Evolutionary conservation across 352 stramenopile genomes (phyloP).

Genomic region (Pythium utonaiense): DNA sequence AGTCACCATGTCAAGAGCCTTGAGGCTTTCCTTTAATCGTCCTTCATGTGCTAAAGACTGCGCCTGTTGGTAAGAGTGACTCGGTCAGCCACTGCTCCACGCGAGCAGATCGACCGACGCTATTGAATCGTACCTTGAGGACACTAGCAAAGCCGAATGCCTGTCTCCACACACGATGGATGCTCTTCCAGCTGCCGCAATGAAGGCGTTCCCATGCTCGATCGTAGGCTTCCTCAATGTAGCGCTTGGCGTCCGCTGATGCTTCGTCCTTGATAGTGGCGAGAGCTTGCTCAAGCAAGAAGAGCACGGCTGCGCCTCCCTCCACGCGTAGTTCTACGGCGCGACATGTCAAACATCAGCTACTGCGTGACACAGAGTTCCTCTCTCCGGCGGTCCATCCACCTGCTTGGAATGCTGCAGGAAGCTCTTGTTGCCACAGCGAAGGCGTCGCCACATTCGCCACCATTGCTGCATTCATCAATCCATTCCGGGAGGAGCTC

Average conservation of each 20-base stretch:
- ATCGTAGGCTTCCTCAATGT: conserved; percentile 41
- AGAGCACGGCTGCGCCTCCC: conserved; percentile 42
- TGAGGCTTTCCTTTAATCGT: conserved; percentile 30
- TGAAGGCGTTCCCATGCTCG: conserved; percentile 74
- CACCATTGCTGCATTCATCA: not conserved
- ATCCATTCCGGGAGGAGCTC: not conserved
- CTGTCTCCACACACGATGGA: conserved; percentile 51
- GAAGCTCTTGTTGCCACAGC: not conserved
- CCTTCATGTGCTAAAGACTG: conserved; percentile 28
- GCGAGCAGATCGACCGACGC: not conserved
- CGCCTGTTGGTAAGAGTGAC: conserved; percentile 21
- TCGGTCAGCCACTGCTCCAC: not conserved
- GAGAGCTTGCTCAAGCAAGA: conserved; percentile 35
- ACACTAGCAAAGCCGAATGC: conserved; percentile 56
- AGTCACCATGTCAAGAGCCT: conserved; percentile 61
- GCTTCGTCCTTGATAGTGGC: not conserved
- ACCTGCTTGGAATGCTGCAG: conserved; percentile 6
- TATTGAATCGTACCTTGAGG: conserved; percentile 32
- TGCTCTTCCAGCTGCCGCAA: conserved; percentile 64
- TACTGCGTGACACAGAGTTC: not conserved
- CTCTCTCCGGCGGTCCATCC: too few species aligned
- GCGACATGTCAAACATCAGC: not conserved
- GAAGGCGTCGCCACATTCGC: not conserved
- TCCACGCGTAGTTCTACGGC: conserved; percentile 34
- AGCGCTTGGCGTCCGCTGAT: not conserved